Evolutionary conservation across 1,284 basidiomycete genomes (phyloP).

Genomic region (Sanghuangporus sanghuang): DNA sequence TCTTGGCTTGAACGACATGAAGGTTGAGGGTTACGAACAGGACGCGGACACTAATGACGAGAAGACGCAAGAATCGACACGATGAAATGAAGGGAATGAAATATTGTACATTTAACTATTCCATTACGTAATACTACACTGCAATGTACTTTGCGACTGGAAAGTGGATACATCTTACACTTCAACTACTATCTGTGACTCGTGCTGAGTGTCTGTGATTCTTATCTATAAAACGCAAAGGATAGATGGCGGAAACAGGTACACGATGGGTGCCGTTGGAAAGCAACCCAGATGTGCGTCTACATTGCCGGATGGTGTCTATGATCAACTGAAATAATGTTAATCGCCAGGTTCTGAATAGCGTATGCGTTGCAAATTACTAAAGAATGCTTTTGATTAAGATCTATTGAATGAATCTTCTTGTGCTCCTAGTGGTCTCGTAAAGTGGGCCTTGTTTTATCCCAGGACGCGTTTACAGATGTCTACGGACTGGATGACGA

Average conservation of each 20-base stretch:
- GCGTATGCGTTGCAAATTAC: conserved; percentile 12
- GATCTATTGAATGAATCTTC: conserved; percentile 2
- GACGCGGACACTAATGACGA: background rate
- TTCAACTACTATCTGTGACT: background rate
- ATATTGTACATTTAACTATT: background rate
- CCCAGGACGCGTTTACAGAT: conserved; percentile 66
- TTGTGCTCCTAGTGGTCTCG: conserved; percentile 61
- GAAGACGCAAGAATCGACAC: background rate
- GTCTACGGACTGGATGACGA: conserved; percentile 79
- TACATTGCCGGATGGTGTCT: background rate
- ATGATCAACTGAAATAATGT: background rate
- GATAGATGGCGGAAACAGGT: conserved; percentile 11
- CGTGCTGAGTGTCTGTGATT: background rate
- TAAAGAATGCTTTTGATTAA: background rate
- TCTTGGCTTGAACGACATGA: conserved; percentile 94
- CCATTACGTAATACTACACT: background rate
- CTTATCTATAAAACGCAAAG: background rate
- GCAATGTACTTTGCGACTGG: no score
- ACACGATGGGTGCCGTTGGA: conserved; percentile 68
- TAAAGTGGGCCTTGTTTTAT: conserved; percentile 62
- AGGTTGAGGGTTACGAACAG: conserved; percentile 77
- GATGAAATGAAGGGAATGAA: background rate
- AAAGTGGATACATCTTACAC: background rate
- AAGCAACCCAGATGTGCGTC: conserved; percentile 65
- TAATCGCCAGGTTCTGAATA: conserved; percentile 21